A percentile compares a stretch with the other conserved stretches of the same genome.
These are phyloP conservation scores for Capronia coronata DNA, from an alignment of 2,329 filamentous ascomycete genomes.

Conservation along the genomic window DNA sequence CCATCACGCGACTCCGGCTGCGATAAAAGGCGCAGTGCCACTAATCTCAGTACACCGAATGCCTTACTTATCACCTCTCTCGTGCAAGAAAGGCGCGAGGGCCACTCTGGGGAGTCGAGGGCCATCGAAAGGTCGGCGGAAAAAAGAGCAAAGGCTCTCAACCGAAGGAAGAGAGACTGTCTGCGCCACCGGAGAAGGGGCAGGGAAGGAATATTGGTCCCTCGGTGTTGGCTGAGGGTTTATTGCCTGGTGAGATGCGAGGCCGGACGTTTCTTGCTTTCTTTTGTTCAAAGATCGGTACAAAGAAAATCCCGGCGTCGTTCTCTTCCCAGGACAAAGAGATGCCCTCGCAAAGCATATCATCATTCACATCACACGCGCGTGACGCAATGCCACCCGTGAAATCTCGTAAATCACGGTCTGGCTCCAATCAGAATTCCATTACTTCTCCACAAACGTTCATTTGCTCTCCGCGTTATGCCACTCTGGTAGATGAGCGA, in stretches of 20 bases:
- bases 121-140: constrained; percentile 23
- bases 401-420: constrained; percentile 7
- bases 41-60: constrained; percentile 12
- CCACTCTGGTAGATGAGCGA: constrained; percentile 1
- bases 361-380: constrained; percentile 25
- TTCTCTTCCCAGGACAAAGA: constrained; percentile 6
- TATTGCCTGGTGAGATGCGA: constrained; percentile 1
- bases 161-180: constrained; percentile 12
- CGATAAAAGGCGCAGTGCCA: constrained; percentile 25
- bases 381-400: constrained; percentile 21
- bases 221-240: constrained; percentile 21
- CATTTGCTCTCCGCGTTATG: constrained; percentile 11
- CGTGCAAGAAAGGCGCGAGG: constrained; percentile 14
- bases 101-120: constrained; percentile 21
- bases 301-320: constrained; percentile 2
- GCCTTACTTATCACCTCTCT: constrained; percentile 20
- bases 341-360: constrained; percentile 21
- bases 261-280: constrained; percentile 4
- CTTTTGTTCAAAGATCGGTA: constrained; percentile 3
- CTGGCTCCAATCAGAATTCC: constrained; percentile 18
- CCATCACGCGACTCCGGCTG: constrained; percentile 29
- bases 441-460: constrained; percentile 22
- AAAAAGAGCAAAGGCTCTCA: constrained; percentile 11
- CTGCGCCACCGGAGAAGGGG: constrained; percentile 28
- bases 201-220: constrained; percentile 29